A percentile compares a stretch with the other conserved stretches of the same genome.
phyloP scores from a whole-genome alignment of 495 filamentous ascomycete species.

The Xylaria acuta region DNA sequence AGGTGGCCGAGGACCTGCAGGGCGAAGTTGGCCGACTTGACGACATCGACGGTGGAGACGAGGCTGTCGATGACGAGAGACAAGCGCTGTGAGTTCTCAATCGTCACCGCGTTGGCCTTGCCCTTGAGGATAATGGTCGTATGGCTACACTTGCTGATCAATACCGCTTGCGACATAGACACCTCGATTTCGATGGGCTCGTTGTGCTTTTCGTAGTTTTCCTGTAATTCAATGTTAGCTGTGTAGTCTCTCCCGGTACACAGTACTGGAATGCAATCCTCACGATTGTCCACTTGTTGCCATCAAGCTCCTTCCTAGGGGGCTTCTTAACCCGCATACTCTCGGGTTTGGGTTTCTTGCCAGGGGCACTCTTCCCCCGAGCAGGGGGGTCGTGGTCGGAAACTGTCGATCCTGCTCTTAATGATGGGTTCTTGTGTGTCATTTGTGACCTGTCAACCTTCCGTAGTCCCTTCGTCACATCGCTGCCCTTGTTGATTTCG shows the following conservation, averaged over 20 bases:
- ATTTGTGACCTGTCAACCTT: slow-evolving; percentile 94
- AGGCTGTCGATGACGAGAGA: slow-evolving; percentile 88
- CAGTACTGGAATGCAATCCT: slow-evolving; percentile 19
- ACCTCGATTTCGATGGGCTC: slow-evolving; percentile 78
- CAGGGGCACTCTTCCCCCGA: slow-evolving; percentile 79
- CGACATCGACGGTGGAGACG: slow-evolving; percentile 88
- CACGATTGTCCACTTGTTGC: slow-evolving; percentile 93
- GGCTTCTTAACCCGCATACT: slow-evolving; percentile 94
- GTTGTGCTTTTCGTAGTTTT: slow-evolving; percentile 85
- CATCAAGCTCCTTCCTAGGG: slow-evolving; percentile 87
- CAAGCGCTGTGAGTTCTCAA: slow-evolving; percentile 86
- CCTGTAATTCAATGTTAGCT: slow-evolving; percentile 51
- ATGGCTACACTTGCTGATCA: slow-evolving; percentile 89
- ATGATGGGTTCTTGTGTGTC: slow-evolving; percentile 98
- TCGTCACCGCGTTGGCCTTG: slow-evolving; percentile 93
- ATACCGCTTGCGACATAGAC: slow-evolving; percentile 82
- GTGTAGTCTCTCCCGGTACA: background rate
- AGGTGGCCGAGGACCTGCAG: slow-evolving; percentile 83
- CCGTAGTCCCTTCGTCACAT: slow-evolving; percentile 82
- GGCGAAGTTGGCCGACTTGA: slow-evolving; percentile 92
- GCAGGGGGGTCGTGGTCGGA: slow-evolving; percentile 62
- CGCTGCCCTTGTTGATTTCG: slow-evolving; percentile 85
- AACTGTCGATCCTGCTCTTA: slow-evolving; percentile 76
- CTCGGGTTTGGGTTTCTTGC: slow-evolving; percentile 92
- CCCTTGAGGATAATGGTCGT: slow-evolving; percentile 86